Evolutionary conservation across 306 rosid genomes (phyloP), one percentile per base, ranked within the genome.

Genomic region (Cucumis hystrix): DNA sequence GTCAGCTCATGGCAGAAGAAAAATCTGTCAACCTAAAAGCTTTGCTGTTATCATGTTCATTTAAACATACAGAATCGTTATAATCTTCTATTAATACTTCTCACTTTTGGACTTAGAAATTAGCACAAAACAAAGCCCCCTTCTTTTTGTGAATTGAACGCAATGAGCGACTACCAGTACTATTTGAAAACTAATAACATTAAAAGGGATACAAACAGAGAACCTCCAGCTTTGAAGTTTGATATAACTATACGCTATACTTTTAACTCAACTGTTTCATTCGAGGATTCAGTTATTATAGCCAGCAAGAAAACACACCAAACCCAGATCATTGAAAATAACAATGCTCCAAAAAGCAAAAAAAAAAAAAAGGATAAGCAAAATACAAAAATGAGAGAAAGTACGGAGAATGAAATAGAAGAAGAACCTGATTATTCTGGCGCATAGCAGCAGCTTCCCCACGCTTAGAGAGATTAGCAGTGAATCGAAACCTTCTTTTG

Each of bases 361-460:
- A 45, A 1, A 12, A 47, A 47, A 1, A 0, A 47, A 47, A 12
- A 47, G 12, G 4, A 12, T 0, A 47, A 47, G 54, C 17, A 47
- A 1, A 16, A 35, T 39, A n/a, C 6, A 63, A 63, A 66, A 17
- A 58, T 23, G 59, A 21, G 23, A 9, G 41, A 73, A 16, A 71
- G 14, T 8, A 23, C 52, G 49, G 49, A 9, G 10, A 43, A 8
- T 23, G 51, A 49, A 58, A 40, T 10, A 0, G 18, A 40, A 15
- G 16, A 47, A n/a, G 63, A 10, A 90, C 97, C 93, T 89, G 86
- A 81, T 90, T 88, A 82, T 87, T 84, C 8, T 80, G 87, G 80
- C 99, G 99, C 93, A 92, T 95, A 74, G 87, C 93, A 54, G 86
- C 96, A 2, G 93, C 97, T 82, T 92, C 90, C 43, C 1, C 39